Base-by-base conservation (phyloP, 345 rosid genomes). In the Brassica cretica region DNA sequence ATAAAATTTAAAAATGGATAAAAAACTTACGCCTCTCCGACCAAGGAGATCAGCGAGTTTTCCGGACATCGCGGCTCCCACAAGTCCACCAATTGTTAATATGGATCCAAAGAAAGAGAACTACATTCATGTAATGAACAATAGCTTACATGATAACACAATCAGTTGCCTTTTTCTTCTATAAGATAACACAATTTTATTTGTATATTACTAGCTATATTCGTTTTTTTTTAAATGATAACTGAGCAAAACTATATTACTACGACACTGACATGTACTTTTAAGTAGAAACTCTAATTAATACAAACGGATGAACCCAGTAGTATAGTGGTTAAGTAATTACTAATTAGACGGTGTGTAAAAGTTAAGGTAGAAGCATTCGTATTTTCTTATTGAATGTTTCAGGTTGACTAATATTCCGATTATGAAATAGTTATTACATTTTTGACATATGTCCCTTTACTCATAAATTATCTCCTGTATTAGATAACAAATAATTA, bases 31-130 rank as follows among this genome's bases (percentile, higher is more conserved):
- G 27, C 83, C 88, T 84, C 87, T 87, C 68, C 95, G 85, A 74
- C 97, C 97, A 21, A 88, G 79, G 62, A 75, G 65, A 86, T 93
- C 97, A n/a, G 97, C 92, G 55, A 88, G 70, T 77, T 69, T 88
- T 70, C 98, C 97, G 5, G 93, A 90, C 84, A 88, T 76, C 8
- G 85, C 85, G 2, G 97, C 97, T 33, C 98, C 98, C 59, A 93
- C 69, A 85, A 90, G 90, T 53, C 93, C 98, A 71, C 98, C 98
- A 73, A 89, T 79, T 0, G 95, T 91, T 80, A 93, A 77, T 80
- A 91, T 83, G 5, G 97, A 89, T 41, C 92, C 97, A 59, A 93
- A 93, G 68, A 91, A 73, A 8, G 98, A 91, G 80, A 84, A 93
- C 98, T 93, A 86, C 86, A 80, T 74, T 37, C 64, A 14, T 69